phyloP scores from a whole-genome alignment of 2,329 filamentous ascomycete genomes.

The Cyanodermella asteris region DNA sequence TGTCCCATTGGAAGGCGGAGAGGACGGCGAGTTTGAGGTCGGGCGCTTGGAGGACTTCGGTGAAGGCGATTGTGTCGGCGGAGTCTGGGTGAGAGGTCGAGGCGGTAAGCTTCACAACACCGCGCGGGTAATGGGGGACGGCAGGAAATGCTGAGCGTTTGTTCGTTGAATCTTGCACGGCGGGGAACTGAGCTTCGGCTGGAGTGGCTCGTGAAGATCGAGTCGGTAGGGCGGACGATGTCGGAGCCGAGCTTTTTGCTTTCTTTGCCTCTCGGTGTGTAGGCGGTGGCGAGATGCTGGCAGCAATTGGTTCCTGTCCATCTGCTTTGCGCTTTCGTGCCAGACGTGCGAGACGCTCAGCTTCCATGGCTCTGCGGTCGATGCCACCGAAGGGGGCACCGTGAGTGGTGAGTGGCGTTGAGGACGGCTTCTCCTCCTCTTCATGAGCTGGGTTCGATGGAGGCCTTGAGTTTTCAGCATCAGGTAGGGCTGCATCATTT shows the following conservation, averaged over 20 bases:
- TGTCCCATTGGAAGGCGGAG: constrained; percentile 73
- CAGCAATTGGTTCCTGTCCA: no score
- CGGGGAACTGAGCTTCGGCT: no score
- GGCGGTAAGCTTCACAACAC: neutral
- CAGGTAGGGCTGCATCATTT: no score
- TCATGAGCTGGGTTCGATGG: constrained; percentile 24
- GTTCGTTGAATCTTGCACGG: no score
- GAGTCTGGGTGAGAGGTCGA: neutral
- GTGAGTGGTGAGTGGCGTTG: neutral
- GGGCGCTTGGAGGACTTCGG: constrained; percentile 59
- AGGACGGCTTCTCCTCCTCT: constrained; percentile 7
- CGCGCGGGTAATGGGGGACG: no score
- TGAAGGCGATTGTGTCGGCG: constrained; percentile 59
- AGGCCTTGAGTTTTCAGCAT: no score
- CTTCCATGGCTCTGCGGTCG: constrained; percentile 66
- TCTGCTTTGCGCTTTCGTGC: constrained; percentile 37
- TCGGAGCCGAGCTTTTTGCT: neutral
- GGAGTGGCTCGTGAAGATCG: no score
- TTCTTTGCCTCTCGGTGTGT: constrained; percentile 1
- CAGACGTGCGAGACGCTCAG: constrained; percentile 47
- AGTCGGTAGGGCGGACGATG: neutral
- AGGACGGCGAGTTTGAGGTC: constrained; percentile 56
- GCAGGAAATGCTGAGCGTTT: no score
- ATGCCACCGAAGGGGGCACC: constrained; percentile 25
- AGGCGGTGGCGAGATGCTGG: constrained; percentile 14